These are phyloP conservation scores for Aspergillus steynii DNA, from an alignment of 495 filamentous ascomycete species.

Conservation along the genomic window DNA sequence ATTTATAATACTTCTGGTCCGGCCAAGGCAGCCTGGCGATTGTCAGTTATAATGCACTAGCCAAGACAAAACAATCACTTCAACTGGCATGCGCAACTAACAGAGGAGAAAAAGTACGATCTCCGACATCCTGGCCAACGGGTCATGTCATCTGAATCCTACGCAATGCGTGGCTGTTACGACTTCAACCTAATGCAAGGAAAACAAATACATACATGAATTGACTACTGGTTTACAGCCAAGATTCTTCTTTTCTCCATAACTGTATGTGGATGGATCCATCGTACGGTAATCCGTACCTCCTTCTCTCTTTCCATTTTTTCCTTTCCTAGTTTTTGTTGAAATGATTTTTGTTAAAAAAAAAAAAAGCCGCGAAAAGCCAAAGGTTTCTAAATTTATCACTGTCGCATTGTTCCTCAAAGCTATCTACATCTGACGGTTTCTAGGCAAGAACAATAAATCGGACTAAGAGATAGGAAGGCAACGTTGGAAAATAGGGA, in stretches of 20 bases:
- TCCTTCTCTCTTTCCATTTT: not conserved
- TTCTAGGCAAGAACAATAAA: not conserved
- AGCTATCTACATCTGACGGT: not conserved
- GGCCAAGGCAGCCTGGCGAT: not conserved
- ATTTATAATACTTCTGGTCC: not conserved
- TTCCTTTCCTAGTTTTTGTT: not conserved
- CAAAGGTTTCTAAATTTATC: not conserved
- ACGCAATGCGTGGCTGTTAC: conserved; percentile 22
- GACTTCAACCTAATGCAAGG: conserved; percentile 29
- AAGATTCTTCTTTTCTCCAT: conserved; percentile 11
- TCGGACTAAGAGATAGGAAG: not conserved
- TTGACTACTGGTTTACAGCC: not conserved
- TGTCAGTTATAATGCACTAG: not conserved
- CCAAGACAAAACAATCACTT: conserved; percentile 5
- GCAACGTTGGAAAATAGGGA: not conserved
- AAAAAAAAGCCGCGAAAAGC: no score
- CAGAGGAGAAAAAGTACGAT: conserved; percentile 22
- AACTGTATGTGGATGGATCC: conserved; percentile 2
- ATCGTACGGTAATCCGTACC: not conserved
- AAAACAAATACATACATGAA: conserved; percentile 28
- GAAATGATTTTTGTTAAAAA: not conserved
- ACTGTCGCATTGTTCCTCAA: not conserved
- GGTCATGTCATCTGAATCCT: conserved; percentile 14
- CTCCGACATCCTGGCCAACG: conserved; percentile 8
- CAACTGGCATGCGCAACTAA: conserved; percentile 11